Conservation (phyloP, 495 filamentous ascomycete species). For the Lichenothelia convexa region DNA sequence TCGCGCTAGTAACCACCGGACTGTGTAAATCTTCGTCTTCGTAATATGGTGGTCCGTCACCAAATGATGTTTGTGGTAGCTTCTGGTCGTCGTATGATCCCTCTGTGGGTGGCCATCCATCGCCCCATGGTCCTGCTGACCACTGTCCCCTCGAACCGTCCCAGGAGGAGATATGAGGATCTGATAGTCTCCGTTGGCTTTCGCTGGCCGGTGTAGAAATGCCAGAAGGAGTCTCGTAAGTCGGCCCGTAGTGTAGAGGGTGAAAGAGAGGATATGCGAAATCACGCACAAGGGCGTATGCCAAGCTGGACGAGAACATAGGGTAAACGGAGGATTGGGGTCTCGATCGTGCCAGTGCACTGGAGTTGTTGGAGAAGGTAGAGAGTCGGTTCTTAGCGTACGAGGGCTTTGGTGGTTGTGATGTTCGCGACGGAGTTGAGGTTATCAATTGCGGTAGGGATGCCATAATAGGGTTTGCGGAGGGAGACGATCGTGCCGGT, state of each 20-base stretch:
- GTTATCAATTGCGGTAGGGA: conserved; percentile 3
- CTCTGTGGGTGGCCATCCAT: too few relatives aligned
- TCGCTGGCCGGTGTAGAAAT: conserved; percentile 77
- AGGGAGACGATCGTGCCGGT: background rate
- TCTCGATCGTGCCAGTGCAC: conserved; percentile 42
- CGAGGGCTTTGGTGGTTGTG: conserved; percentile 7
- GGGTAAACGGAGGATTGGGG: conserved; percentile 63
- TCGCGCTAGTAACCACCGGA: conserved; percentile 56
- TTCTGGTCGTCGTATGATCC: conserved; percentile 28
- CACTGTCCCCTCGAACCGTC: conserved; percentile 3
- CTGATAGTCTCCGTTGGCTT: conserved; percentile 21
- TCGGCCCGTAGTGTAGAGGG: conserved; percentile 85
- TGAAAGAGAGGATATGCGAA: conserved; percentile 78
- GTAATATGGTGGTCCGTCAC: conserved; percentile 87
- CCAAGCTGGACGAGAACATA: conserved; percentile 69
- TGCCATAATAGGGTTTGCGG: conserved; percentile 6
- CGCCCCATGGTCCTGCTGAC: conserved; percentile 12
- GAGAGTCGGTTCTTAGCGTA: conserved; percentile 26
- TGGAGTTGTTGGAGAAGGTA: conserved; percentile 40
- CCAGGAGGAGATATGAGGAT: conserved; percentile 3
- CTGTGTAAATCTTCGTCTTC: conserved; percentile 93
- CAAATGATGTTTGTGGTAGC: conserved; percentile 69
- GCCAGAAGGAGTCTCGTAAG: conserved; percentile 53
- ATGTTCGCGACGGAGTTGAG: background rate
- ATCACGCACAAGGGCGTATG: conserved; percentile 81